Evolutionary conservation across 768 basidiomycete genomes (phyloP).

Genomic region (Trametes meyenii): DNA sequence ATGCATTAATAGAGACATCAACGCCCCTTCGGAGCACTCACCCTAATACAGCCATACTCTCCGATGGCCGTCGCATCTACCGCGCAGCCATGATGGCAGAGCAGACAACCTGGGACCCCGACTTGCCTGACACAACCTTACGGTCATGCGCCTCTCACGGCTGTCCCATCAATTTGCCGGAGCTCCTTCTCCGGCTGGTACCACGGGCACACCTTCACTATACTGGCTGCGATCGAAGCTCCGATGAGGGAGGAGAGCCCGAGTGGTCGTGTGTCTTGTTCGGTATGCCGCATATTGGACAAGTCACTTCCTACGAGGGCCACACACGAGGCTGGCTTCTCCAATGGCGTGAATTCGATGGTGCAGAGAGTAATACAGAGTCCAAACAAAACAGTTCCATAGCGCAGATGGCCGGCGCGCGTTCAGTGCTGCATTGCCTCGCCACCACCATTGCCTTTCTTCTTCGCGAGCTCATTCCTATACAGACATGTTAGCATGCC

Average conservation of each 20-base stretch:
- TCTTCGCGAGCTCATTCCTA: conserved; percentile 34
- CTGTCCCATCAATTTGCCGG: neutral
- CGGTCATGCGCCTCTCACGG: neutral
- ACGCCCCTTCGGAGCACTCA: neutral
- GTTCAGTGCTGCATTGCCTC: conserved; percentile 36
- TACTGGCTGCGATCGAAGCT: too few species aligned
- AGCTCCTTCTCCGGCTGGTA: neutral
- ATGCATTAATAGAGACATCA: neutral
- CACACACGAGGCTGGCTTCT: neutral
- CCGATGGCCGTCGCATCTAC: neutral
- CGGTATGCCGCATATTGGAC: too few species aligned
- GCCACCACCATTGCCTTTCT: conserved; percentile 25
- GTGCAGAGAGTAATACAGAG: conserved; percentile 1
- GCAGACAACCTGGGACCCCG: neutral
- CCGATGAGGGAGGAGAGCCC: too few species aligned
- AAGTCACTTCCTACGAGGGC: neutral
- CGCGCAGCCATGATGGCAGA: neutral
- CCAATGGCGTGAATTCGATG: neutral
- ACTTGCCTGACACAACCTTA: neutral
- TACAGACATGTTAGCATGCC: neutral
- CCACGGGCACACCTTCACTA: too few species aligned
- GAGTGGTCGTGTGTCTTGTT: too few species aligned
- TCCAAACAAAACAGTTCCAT: neutral
- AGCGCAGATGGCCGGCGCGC: neutral
- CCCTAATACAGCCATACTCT: neutral